phyloP scores from a whole-genome alignment of 1,139 yeast species.

The Zygoascus meyerae region DNA sequence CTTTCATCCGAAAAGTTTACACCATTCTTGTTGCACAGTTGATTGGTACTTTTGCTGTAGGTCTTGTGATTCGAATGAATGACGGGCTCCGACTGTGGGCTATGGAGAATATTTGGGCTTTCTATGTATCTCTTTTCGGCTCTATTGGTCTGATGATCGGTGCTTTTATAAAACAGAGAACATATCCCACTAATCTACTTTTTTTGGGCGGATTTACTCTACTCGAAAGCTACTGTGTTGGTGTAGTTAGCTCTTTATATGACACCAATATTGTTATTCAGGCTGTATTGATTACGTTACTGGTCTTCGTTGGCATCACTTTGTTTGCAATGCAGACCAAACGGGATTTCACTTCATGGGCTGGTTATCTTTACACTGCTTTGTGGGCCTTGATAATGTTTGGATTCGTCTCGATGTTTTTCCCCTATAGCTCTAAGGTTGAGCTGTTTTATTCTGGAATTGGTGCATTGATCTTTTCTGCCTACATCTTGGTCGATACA shows the following conservation, averaged over 20 bases:
- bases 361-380: slow-evolving; percentile 46
- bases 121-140: slow-evolving; percentile 52
- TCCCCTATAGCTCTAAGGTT: slow-evolving; percentile 51
- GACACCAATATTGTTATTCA: slow-evolving; percentile 63
- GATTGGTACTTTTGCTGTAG: slow-evolving; percentile 54
- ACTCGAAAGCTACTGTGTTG: slow-evolving; percentile 68
- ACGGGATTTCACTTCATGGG: slow-evolving; percentile 73
- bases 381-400: slow-evolving; percentile 68
- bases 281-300: slow-evolving; percentile 63
- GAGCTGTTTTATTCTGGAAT: slow-evolving; percentile 63
- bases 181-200: slow-evolving; percentile 57
- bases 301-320: slow-evolving; percentile 71
- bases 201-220: slow-evolving; percentile 63
- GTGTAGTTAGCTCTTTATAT: slow-evolving; percentile 58
- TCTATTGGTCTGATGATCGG: slow-evolving; percentile 59
- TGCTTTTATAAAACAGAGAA: slow-evolving; percentile 53
- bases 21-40: slow-evolving; percentile 63
- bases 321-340: slow-evolving; percentile 75
- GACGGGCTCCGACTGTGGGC: slow-evolving; percentile 52
- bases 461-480: slow-evolving; percentile 70
- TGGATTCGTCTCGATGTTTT: slow-evolving; percentile 63
- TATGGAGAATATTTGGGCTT: slow-evolving; percentile 54
- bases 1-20: slow-evolving; percentile 75
- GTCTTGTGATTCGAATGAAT: slow-evolving; percentile 48
- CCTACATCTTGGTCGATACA: slow-evolving; percentile 74